Base-by-base conservation (phyloP, 352 stramenopile genomes). In the Globisporangium mamillatum region DNA sequence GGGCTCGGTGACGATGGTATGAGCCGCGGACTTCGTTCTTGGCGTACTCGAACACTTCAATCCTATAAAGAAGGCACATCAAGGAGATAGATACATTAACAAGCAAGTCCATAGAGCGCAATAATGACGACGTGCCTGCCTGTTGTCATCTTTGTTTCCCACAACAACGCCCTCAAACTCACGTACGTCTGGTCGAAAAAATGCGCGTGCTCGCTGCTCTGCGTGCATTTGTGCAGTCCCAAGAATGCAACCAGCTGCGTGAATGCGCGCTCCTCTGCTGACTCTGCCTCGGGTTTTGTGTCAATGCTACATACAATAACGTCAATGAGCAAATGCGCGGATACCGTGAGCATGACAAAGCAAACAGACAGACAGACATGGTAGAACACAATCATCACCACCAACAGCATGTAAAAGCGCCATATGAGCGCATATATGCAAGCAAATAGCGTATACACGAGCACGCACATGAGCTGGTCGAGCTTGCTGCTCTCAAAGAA, bases 21-120 rank as follows among this genome's bases (percentile, higher is more conserved):
- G 66, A 72, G 18, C 74, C 64, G 7, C 86, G 84, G 25, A 93
- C 81, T 25, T 89, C 71, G 63, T 89, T 89, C 75, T 93, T 90
- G 50, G 85, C 73, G 8, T 64, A 57, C 70, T 93, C 86, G 18
- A 92, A 64, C 65, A 75, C 74, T 25, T 89, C 54, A 25, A 93
- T 69, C 8, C 85, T 91, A 54, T 91, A 54, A 22, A 64, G n/a
- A 60, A 41, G 68, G 60, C 38, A 27, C 25, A 12, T 3, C 20
- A 32, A 14, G 8, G 9, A 4, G 25, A 68, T 71, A 3, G 68
- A 32, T 27, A 4, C 34, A 57, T 36, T 60, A 10, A 1, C 48
- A 41, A 48, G 6, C 56, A 61, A 22, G 0, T 20, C 9, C 41
- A 54, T 10, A 50, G 8, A 60, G 6, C 29, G 18, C 36, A 24